phyloP scores from a whole-genome alignment of 1,139 yeast genomes.

The Taphrina pruni region DNA sequence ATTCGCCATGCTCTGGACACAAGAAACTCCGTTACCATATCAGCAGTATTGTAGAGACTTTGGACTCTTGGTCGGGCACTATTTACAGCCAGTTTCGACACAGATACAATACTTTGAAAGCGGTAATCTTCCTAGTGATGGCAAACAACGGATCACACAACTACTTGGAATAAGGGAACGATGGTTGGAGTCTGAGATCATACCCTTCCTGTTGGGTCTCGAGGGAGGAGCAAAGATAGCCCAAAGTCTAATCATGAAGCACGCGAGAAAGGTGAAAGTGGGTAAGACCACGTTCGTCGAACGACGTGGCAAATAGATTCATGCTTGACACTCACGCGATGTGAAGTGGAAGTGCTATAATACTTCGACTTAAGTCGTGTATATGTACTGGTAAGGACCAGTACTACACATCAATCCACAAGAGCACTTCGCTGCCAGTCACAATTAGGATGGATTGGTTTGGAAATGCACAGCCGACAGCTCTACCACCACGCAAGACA shows the following conservation, averaged over 20 bases:
- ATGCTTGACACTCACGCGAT: neutral
- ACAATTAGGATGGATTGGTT: slow-evolving; percentile 1
- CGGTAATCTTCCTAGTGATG: slow-evolving; percentile 5
- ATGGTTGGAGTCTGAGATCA: slow-evolving; percentile 32
- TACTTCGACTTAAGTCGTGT: neutral
- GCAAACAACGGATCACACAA: slow-evolving; percentile 19
- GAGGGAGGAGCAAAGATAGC: slow-evolving; percentile 26
- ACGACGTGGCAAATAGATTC: slow-evolving; percentile 12
- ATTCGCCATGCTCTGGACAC: slow-evolving; percentile 15
- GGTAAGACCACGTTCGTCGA: slow-evolving; percentile 36
- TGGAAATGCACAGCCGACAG: neutral
- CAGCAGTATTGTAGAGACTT: slow-evolving; percentile 15
- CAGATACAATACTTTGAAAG: slow-evolving; percentile 28
- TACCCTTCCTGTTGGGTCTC: slow-evolving; percentile 15
- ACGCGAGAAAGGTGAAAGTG: slow-evolving; percentile 33
- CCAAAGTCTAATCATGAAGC: slow-evolving; percentile 33
- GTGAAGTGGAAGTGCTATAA: neutral
- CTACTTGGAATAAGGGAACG: slow-evolving; percentile 30
- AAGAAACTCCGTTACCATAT: slow-evolving; percentile 15
- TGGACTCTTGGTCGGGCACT: slow-evolving; percentile 9
- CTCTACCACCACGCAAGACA: slow-evolving; percentile 2
- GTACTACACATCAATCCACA: too few relatives aligned
- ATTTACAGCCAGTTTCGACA: slow-evolving; percentile 29
- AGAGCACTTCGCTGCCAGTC: too few relatives aligned
- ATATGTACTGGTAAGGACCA: neutral